Percentiles rank a stretch among this genome's conserved stretches.
These are phyloP conservation scores for Ceratocystis harringtonii DNA, from an alignment of 2,329 filamentous ascomycete genomes.

Conservation along the genomic window DNA sequence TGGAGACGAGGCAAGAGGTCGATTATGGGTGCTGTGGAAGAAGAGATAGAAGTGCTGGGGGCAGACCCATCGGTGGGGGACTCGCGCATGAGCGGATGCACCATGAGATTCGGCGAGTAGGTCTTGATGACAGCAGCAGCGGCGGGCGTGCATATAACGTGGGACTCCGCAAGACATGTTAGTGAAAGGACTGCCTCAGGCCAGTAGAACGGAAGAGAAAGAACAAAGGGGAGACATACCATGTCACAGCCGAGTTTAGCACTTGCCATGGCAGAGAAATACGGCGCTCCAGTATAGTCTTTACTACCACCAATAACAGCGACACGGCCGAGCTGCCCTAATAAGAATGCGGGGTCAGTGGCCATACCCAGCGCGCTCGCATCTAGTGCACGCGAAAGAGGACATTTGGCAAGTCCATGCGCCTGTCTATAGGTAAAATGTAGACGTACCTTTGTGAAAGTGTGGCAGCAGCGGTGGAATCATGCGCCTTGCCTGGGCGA, in stretches of 20 bases:
- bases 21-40: conserved; percentile 47
- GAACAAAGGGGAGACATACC: conserved; percentile 35
- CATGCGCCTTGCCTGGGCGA: conserved; percentile 73
- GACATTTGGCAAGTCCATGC: background rate
- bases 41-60: conserved; percentile 27
- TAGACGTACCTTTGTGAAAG: conserved; percentile 74
- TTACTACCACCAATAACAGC: conserved; percentile 89
- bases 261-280: conserved; percentile 95
- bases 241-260: conserved; percentile 80
- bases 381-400: too few relatives aligned
- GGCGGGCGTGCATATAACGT: conserved; percentile 87
- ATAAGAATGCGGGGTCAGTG: background rate
- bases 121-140: conserved; percentile 87
- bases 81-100: conserved; percentile 90
- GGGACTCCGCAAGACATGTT: conserved; percentile 40
- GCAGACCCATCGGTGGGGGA: conserved; percentile 19
- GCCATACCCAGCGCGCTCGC: too few relatives aligned
- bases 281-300: conserved; percentile 93
- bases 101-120: conserved; percentile 97
- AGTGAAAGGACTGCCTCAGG: background rate
- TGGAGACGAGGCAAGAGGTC: conserved; percentile 76
- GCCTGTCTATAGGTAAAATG: background rate
- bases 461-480: conserved; percentile 87
- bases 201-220: background rate
- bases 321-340: conserved; percentile 81